These are phyloP conservation scores for Fimicolochytrium jonesii DNA, from an alignment of 192 early-diverging fungal genomes.

Conservation along the genomic window DNA sequence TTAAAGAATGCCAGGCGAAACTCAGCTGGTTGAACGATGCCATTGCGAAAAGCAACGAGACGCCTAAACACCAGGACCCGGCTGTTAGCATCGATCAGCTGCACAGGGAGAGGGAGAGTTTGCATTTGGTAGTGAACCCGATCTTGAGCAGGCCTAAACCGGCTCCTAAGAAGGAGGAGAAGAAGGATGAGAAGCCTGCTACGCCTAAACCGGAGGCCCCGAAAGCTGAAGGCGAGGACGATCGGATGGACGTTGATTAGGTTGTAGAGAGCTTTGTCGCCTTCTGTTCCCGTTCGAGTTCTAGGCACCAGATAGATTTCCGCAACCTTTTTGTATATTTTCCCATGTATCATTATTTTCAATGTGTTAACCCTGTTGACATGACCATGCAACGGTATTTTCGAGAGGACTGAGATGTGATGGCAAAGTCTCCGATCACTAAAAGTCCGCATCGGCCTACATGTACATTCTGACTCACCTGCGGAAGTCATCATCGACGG, in stretches of 20 bases:
- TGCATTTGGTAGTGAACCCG: slow-evolving; percentile 67
- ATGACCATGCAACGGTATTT: too few species aligned
- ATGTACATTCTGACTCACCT: too few species aligned
- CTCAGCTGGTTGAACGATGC: slow-evolving; percentile 83
- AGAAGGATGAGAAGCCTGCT: slow-evolving; percentile 34
- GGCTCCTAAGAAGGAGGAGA: slow-evolving; percentile 48
- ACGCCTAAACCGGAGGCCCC: slow-evolving; percentile 36
- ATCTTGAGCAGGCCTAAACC: slow-evolving; percentile 91
- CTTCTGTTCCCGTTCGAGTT: too few species aligned
- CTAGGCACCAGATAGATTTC: too few species aligned
- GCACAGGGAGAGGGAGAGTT: slow-evolving; percentile 57
- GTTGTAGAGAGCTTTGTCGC: too few species aligned
- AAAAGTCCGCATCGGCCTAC: too few species aligned
- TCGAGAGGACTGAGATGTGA: too few species aligned
- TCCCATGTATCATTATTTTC: too few species aligned
- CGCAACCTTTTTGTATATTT: too few species aligned
- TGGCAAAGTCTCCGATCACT: too few species aligned
- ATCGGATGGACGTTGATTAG: slow-evolving; percentile 11
- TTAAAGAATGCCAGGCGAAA: slow-evolving; percentile 67
- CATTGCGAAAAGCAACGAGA: slow-evolving; percentile 66
- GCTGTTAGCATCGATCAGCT: slow-evolving; percentile 69
- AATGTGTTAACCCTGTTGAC: too few species aligned
- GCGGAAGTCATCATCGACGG: too few species aligned
- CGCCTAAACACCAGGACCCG: slow-evolving; percentile 70
- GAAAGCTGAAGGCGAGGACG: slow-evolving; percentile 64